Percentiles rank a stretch among this genome's conserved stretches.
Conservation (phyloP, 805 yeast species). For the Huiozyma naganishii region DNA sequence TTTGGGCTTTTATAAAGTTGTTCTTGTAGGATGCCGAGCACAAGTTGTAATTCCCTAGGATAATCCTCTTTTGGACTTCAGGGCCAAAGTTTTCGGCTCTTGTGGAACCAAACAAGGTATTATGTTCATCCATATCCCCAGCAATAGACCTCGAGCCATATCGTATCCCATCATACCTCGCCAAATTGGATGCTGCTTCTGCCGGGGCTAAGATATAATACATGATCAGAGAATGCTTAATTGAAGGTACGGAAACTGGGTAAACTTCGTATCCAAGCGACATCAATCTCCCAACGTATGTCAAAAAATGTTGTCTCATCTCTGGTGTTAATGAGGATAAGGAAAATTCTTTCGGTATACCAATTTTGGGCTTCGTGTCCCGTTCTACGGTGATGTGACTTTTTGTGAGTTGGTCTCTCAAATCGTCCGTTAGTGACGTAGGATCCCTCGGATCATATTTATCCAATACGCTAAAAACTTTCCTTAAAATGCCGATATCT, state of each 20-base stretch:
- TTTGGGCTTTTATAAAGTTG: constrained; percentile 69
- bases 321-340: constrained; percentile 42
- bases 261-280: constrained; percentile 40
- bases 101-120: constrained; percentile 34
- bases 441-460: constrained; percentile 67
- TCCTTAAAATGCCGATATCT: constrained; percentile 32
- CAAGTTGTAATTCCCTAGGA: constrained; percentile 78
- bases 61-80: constrained; percentile 75
- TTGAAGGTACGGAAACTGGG: constrained; percentile 60
- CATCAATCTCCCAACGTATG: constrained; percentile 35
- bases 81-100: constrained; percentile 62
- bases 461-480: constrained; percentile 49
- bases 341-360: constrained; percentile 61
- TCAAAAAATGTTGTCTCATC: constrained; percentile 38
- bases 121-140: constrained; percentile 17
- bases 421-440: constrained; percentile 39
- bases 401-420: constrained; percentile 24
- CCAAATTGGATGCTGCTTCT: constrained; percentile 86
- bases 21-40: constrained; percentile 60
- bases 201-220: constrained; percentile 86
- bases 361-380: constrained; percentile 37
- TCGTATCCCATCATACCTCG: constrained; percentile 84
- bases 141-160: constrained; percentile 49
- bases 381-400: not conserved
- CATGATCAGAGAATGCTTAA: constrained; percentile 58